These are phyloP conservation scores for Camellia lanceoleosa DNA, from an alignment of 148 eudicot genomes.

Conservation along the genomic window DNA sequence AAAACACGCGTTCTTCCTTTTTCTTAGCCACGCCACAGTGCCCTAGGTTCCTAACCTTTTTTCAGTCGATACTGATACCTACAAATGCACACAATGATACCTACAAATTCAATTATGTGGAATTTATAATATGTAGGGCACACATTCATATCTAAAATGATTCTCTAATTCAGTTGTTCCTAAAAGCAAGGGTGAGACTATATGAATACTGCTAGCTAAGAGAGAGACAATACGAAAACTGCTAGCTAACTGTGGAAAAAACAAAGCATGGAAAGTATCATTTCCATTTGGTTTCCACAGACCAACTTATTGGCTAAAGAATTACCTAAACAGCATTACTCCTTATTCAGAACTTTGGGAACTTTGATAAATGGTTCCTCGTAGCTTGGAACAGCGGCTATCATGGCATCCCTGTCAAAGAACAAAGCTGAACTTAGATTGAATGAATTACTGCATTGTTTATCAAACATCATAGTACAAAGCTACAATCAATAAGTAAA, in stretches of 20 bases:
- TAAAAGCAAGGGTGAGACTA: too few species aligned
- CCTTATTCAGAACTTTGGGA: conserved; percentile 83
- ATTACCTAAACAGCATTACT: conserved; percentile 35
- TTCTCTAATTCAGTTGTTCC: neutral
- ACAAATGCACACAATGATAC: neutral
- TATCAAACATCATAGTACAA: neutral
- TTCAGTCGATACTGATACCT: neutral
- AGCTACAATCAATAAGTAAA: conserved; percentile 1
- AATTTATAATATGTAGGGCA: neutral
- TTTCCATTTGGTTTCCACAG: neutral
- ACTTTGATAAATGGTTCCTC: conserved; percentile 89
- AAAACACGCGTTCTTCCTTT: too few species aligned
- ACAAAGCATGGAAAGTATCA: neutral
- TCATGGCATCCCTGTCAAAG: conserved; percentile 60
- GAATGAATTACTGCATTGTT: neutral
- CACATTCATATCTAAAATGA: neutral
- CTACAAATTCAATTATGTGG: neutral
- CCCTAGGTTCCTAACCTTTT: neutral
- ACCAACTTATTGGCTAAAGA: neutral
- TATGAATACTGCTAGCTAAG: too few species aligned
- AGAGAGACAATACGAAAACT: neutral
- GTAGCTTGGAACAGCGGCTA: conserved; percentile 68
- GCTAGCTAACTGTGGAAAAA: neutral
- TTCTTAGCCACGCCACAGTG: neutral
- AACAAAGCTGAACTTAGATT: conserved; percentile 3